Conservation (phyloP, 169 alveolate genomes). For the Cryptosporidium canis region DNA sequence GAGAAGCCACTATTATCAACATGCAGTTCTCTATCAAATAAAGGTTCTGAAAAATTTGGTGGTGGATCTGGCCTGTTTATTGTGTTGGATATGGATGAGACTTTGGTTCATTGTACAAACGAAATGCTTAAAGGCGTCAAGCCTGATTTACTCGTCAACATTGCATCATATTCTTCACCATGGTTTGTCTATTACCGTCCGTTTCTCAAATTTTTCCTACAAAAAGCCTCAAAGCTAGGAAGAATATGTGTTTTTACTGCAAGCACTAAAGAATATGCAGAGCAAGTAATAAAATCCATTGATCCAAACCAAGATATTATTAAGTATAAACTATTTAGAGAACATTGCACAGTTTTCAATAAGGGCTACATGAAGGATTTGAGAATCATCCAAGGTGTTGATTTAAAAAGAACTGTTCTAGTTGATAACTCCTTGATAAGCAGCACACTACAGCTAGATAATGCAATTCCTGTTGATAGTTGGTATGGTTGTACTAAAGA, state of each 20-base stretch:
- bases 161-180: slow-evolving; percentile 74
- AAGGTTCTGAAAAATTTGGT: neutral
- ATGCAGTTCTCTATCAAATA: neutral
- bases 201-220: slow-evolving; percentile 75
- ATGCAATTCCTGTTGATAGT: slow-evolving; percentile 85
- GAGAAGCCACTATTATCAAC: neutral
- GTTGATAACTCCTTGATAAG: slow-evolving; percentile 85
- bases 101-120: slow-evolving; percentile 82
- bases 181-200: slow-evolving; percentile 80
- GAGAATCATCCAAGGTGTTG: slow-evolving; percentile 77
- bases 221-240: slow-evolving; percentile 74
- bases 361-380: slow-evolving; percentile 83
- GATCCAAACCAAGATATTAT: slow-evolving; percentile 75
- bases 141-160: slow-evolving; percentile 75
- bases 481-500: slow-evolving; percentile 84
- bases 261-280: slow-evolving; percentile 78
- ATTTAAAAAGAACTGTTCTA: slow-evolving; percentile 80
- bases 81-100: slow-evolving; percentile 86
- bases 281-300: slow-evolving; percentile 78
- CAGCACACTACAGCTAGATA: slow-evolving; percentile 81
- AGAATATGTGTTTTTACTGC: slow-evolving; percentile 83
- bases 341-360: slow-evolving; percentile 75
- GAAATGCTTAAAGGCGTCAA: slow-evolving; percentile 77
- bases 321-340: slow-evolving; percentile 78
- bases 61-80: slow-evolving; percentile 9